Conservation (phyloP, 495 filamentous ascomycete species). For the Talaromyces thailandensis region DNA sequence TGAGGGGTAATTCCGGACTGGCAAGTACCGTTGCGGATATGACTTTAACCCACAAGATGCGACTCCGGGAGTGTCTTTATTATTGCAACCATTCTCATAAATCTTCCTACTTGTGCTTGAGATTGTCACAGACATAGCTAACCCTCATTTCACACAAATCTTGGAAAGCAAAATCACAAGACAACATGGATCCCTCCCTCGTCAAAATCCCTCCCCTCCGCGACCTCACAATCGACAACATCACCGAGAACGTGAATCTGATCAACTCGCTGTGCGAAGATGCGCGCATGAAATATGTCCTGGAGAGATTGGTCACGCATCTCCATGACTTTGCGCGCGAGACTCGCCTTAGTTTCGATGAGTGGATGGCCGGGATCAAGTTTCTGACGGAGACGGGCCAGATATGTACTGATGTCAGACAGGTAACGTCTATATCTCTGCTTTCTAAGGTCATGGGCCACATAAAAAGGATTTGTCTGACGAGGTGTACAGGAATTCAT, state of each 20-base stretch:
- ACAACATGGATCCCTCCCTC: slow-evolving; percentile 42
- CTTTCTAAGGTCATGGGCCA: no score
- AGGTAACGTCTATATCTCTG: slow-evolving; percentile 32
- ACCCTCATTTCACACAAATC: neutral
- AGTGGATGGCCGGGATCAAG: slow-evolving; percentile 67
- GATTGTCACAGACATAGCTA: no score
- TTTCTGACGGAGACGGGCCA: slow-evolving; percentile 70
- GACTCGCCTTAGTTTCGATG: slow-evolving; percentile 64
- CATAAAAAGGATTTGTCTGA: neutral
- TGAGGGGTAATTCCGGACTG: neutral
- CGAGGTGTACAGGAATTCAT: slow-evolving; percentile 68
- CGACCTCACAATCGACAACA: slow-evolving; percentile 73
- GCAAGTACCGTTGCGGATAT: neutral
- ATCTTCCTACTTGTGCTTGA: no score
- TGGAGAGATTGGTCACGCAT: slow-evolving; percentile 66
- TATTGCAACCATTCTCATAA: no score
- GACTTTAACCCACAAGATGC: neutral
- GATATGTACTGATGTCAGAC: slow-evolving; percentile 61
- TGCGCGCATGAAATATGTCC: slow-evolving; percentile 60
- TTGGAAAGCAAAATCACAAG: neutral
- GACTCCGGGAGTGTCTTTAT: no score
- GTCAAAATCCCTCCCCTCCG: slow-evolving; percentile 52
- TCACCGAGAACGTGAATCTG: slow-evolving; percentile 65
- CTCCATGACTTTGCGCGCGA: slow-evolving; percentile 79
- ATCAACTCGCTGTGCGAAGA: slow-evolving; percentile 66